Evolutionary conservation across 305 asterid genomes (phyloP), one percentile per base, ranked within the genome.

Genomic region (Striga hermonthica): DNA sequence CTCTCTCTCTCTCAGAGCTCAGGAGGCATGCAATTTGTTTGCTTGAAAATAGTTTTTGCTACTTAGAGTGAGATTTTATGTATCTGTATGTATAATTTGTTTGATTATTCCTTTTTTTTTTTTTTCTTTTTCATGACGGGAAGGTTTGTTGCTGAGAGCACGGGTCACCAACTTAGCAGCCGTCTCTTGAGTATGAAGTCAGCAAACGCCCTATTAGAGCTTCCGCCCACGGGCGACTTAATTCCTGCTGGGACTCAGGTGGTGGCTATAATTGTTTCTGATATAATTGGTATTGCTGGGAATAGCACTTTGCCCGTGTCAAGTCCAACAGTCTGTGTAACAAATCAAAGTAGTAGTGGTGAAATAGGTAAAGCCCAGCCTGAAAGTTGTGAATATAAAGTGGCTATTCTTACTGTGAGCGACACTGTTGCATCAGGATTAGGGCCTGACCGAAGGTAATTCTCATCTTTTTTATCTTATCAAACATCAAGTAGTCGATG

Each of bases 71-170:
- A 35, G 49, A 52, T 54, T 22, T 65, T n/a, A n/a, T n/a, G n/a
- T n/a, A 22, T 22, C 31, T 22, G 31, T 22, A 22, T 22, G 31
- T 22, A 22, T 22, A 2, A 22, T 22, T 22, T 22, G 31, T 22
- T 22, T 22, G 31, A 22, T 22, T 22, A 22, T 22, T 22, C 1
- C 56, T 11, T 38, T 36, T 35, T 60, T 50, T 65, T 39, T 57
- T 53, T 70, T 38, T 36, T 55, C 47, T 57, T 64, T 62, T 64
- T 41, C 13, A 64, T 71, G 50, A 72, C 41, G 65, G 73, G 60
- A 82, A 92, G 97, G 54, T 93, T 93, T 82, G 79, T 82, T 65
- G 96, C 97, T 69, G 95, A 88, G 86, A 93, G 97, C 83, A 90
- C 97, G n/a, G 99, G 96, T 9, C 86, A 79, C 72, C 99, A 87